Conservation (phyloP, 768 basidiomycete species). For the Mycena albidolilacea region DNA sequence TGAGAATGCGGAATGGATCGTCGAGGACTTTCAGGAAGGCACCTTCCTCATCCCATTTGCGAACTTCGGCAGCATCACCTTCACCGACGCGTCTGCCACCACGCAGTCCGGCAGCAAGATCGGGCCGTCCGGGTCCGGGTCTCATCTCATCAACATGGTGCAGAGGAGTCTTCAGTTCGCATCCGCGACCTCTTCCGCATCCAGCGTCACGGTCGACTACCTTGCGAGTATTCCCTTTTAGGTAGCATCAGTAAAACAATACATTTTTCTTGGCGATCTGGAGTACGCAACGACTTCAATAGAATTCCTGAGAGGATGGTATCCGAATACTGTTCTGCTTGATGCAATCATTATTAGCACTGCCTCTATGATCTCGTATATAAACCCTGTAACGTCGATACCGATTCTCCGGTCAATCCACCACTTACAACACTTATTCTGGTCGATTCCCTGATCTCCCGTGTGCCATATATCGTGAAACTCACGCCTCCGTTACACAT, state of each 20-base stretch:
- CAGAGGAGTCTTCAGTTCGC: slow-evolving; percentile 9
- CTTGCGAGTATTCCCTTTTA: slow-evolving; percentile 20
- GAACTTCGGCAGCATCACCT: slow-evolving; percentile 20
- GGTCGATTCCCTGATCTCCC: no score
- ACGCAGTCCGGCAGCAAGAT: slow-evolving; percentile 15
- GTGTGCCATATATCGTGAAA: no score
- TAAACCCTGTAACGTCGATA: no score
- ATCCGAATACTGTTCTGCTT: slow-evolving; percentile 5
- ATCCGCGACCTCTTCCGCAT: slow-evolving; percentile 1
- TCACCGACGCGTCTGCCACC: slow-evolving; percentile 19
- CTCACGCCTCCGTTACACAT: no score
- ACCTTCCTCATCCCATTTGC: slow-evolving; percentile 21
- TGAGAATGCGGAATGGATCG: slow-evolving; percentile 25
- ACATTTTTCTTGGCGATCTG: slow-evolving; percentile 12
- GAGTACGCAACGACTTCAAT: slow-evolving; percentile 13
- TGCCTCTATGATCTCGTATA: no score
- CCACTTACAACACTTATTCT: no score
- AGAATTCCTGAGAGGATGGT: slow-evolving; percentile 10
- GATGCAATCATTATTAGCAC: no score
- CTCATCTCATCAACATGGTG: slow-evolving; percentile 23
- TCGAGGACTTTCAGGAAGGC: slow-evolving; percentile 20
- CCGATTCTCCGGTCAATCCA: no score
- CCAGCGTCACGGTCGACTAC: slow-evolving; percentile 16
- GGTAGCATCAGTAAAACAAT: slow-evolving; percentile 14
- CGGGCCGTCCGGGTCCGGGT: slow-evolving; percentile 17